Evolutionary conservation across 306 rosid genomes (phyloP), one percentile per base, ranked within the genome.

Genomic region (Quercus gilva): DNA sequence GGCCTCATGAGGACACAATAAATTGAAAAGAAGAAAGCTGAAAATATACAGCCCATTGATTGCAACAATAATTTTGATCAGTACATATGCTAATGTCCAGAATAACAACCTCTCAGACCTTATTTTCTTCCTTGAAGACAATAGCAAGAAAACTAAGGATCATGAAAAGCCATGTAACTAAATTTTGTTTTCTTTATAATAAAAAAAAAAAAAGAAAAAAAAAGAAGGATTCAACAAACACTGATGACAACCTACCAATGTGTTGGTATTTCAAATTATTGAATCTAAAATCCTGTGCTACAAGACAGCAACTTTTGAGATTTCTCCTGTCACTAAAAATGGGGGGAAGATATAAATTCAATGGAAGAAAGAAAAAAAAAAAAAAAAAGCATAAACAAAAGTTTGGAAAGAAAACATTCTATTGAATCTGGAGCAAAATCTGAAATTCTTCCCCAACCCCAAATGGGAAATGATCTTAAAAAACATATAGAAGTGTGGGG

Each of bases 231-330:
- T 84, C 83, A 81, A 77, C 84, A 86, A 78, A 76, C 86, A 83
- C 80, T 80, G 73, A 56, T 58, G 74, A 81, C 84, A 75, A 81
- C 80, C 92, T 91, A 87, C 81, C 80, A 73, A 85, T 82, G 86
- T 84, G 81, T 87, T 87, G 88, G 87, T 81, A 80, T 86, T 87
- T 87, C 76, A 85, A 80, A 84, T 94, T 94, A 94, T 91, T 89
- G 83, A 84, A 84, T 73, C 90, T 89, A 86, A 41, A 41, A 87
- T 85, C 79, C 84, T 89, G 85, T 82, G 88, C 94, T 90, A 90
- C 88, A 86, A 55, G 85, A 90, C 73, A 84, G 83, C 88, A 87
- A 77, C 84, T 80, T 82, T 84, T 85, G 74, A 75, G 87, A 88
- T 73, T 74, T 86, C 78, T 85, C 89, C 76, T 81, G 89, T 89